Percentiles rank a stretch among this genome's conserved stretches.
Evolutionary conservation across 2,329 filamentous ascomycete genomes (phyloP).

Genomic region (Zarea fungicola): DNA sequence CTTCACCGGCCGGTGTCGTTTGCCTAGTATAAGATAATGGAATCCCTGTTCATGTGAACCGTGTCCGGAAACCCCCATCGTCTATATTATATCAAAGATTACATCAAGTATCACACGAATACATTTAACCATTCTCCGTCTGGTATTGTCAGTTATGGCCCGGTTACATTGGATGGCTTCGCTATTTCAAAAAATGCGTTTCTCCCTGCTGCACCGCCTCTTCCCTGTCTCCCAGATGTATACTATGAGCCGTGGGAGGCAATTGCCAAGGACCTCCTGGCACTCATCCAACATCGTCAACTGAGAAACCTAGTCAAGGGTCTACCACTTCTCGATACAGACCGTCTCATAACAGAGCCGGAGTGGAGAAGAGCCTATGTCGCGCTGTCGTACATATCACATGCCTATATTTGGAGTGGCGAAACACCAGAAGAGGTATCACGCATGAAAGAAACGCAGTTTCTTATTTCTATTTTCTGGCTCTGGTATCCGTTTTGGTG

Average conservation of each 20-base stretch:
- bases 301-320: constrained; percentile 49
- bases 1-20: too few species aligned
- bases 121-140: neutral
- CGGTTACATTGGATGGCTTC: constrained; percentile 19
- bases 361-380: constrained; percentile 82
- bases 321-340: constrained; percentile 65
- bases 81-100: neutral
- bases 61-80: too few species aligned
- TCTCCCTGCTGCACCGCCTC: constrained; percentile 63
- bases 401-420: constrained; percentile 87
- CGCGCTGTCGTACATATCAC: constrained; percentile 71
- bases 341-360: constrained; percentile 54
- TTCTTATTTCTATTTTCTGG: too few species aligned
- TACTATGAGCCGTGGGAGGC: constrained; percentile 81
- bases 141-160: neutral
- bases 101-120: neutral
- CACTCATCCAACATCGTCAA: constrained; percentile 47
- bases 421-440: constrained; percentile 66
- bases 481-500: too few species aligned
- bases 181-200: constrained; percentile 60
- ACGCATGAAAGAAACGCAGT: too few species aligned
- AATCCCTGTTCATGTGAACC: too few species aligned
- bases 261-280: constrained; percentile 61
- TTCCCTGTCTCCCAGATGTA: constrained; percentile 56
- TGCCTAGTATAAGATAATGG: too few species aligned